These are phyloP conservation scores for Scytalidium lignicola DNA, from an alignment of 2,329 filamentous ascomycete genomes.

Conservation along the genomic window DNA sequence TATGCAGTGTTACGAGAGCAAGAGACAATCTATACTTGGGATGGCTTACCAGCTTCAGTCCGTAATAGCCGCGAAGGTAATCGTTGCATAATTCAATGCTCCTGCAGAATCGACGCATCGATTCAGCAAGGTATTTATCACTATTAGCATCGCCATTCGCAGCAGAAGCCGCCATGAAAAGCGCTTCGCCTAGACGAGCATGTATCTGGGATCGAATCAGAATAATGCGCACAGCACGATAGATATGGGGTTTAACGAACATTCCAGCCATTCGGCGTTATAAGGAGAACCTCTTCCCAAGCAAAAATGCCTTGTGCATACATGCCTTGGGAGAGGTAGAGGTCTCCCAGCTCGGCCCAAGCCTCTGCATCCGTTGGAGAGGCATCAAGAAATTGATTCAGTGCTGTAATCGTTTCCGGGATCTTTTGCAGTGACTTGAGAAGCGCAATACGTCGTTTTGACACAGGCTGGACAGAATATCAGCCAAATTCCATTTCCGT, in stretches of 20 bases:
- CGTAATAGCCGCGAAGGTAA: slow-evolving; percentile 89
- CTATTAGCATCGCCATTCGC: slow-evolving; percentile 26
- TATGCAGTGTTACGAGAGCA: slow-evolving; percentile 20
- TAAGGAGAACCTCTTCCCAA: slow-evolving; percentile 82
- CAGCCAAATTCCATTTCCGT: slow-evolving; percentile 22
- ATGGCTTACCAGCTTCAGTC: slow-evolving; percentile 67
- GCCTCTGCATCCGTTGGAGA: slow-evolving; percentile 87
- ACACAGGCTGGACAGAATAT: slow-evolving; percentile 57
- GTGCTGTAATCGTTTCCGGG: slow-evolving; percentile 66
- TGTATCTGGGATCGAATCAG: slow-evolving; percentile 60
- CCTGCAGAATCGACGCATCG: slow-evolving; percentile 79
- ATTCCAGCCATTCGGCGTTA: slow-evolving; percentile 93
- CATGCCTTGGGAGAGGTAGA: slow-evolving; percentile 76
- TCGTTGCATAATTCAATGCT: slow-evolving; percentile 92
- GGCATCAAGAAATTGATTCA: slow-evolving; percentile 73
- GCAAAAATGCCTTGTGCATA: slow-evolving; percentile 82
- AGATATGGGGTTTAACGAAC: slow-evolving; percentile 43
- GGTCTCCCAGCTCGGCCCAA: slow-evolving; percentile 85
- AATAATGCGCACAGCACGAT: slow-evolving; percentile 9
- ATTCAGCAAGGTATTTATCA: slow-evolving; percentile 59
- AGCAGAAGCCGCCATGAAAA: slow-evolving; percentile 62
- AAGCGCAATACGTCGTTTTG: slow-evolving; percentile 79
- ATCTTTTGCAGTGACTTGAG: slow-evolving; percentile 67
- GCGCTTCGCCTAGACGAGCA: slow-evolving; percentile 77
- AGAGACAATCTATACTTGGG: slow-evolving; percentile 1